Evolutionary conservation across 2,329 filamentous ascomycete species (phyloP), one percentile per base, ranked within the genome.

Genomic region (Trichothecium roseum): DNA sequence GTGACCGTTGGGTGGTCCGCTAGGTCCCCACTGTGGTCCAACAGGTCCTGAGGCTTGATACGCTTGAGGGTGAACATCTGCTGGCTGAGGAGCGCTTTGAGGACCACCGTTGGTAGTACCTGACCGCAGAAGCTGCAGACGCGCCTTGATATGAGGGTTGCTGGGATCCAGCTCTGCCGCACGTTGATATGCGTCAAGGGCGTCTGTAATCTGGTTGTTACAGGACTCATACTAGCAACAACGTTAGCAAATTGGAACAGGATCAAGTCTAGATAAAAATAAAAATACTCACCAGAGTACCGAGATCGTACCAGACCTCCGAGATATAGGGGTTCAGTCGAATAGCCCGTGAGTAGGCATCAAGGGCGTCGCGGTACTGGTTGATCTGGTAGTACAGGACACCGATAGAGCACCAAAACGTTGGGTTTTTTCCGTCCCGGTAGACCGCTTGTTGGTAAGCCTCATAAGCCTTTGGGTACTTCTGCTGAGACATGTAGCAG

Each of bases 371-470:
- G 40, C 91, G 81, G 63, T 98, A 98, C 64, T 98, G 91, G 62
- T 96, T 98, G 67, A 98, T 98, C 63, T 96, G 91, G 64, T 96
- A 98, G 60, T 98, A 98, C 40, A 98, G 72, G 13, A 98, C 91
- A 56, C 91, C 91, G 54, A 98, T 98, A 8, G 89, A 96, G 66
- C 91, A 96, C 91, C 91, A 98, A 67, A 96, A 98, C 2, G 91
- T 96, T 14, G 91, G 91, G 56, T 96, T 96, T 47, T 91, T 82
- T 24, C 91, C 91, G 56, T 98, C 91, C 38, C 91, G 86, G 55
- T 98, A 98, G 28, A 98, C 91, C 3, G 91, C 91, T 65, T 98
- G 91, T 56, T 98, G 91, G 59, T 96, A 96, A 5, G 91, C 89
- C 55, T 98, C 91, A 51, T 96, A 96, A 0, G 91, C 91, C 59